Evolutionary conservation across 768 basidiomycete species (phyloP), one percentile per base, ranked within the genome.

Genomic region (Chalciporus pseudorubinellus): DNA sequence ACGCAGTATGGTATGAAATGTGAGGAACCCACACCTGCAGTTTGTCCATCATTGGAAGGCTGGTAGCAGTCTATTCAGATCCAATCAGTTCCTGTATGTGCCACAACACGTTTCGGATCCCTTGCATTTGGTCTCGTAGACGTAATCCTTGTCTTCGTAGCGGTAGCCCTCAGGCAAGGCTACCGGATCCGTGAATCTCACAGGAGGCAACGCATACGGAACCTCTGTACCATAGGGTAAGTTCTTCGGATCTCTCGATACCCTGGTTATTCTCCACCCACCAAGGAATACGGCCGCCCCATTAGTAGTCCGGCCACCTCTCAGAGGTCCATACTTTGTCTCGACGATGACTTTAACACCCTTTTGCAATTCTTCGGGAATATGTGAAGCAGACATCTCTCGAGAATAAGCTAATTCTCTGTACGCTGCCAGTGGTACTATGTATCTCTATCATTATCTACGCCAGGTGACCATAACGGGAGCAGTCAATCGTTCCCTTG

Each of bases 151-250:
- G 14, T 71, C 65, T 39, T 80, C 77, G 52, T 89, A 91, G 14
- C 66, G 72, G 62, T 79, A 82, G 39, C 69, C 68, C 3, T 69
- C 45, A 2, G 87, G 82, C 4, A 90, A 68, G 0, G 79, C 72
- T 21, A 74, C 59, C 4, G 87, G 82, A 59, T 89, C 83, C 44
- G 81, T 70, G 58, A 89, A 90, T 21, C 87, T 76, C 13, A 61
- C 67, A 0, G 86, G 85, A 24, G 85, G 80, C 14, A 85, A 65
- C 3, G 83, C 87, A 61, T 85, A 91, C 5, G 87, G 86, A 46
- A 91, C 72, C 71, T 91, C 87, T 90, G 50, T 16, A 29, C 36
- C 29, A 40, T 13, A 8, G 28, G 10, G 29, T 31, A 31, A 31
- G 29, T 31, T 31, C 29, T 31, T 4, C 29, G 10, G 13, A 31